A percentile compares a stretch with the other conserved stretches of the same genome.
phyloP scores from a whole-genome alignment of 148 eudicot species.

The Camellia lanceoleosa region DNA sequence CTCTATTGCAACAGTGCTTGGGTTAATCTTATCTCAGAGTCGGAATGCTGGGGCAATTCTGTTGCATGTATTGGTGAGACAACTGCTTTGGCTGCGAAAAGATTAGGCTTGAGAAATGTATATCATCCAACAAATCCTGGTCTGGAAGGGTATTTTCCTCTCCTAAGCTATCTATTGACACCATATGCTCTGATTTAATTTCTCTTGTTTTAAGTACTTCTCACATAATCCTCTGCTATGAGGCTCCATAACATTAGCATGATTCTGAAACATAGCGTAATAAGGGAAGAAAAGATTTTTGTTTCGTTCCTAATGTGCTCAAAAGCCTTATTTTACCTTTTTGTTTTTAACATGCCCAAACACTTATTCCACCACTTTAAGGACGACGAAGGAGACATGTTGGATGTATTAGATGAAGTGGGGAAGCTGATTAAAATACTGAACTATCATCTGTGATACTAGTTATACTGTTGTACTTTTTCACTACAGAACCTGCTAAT shows the following conservation, averaged over 20 bases:
- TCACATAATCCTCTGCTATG: slow-evolving; percentile 4
- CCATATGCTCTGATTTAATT: neutral
- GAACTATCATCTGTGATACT: neutral
- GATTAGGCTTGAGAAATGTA: slow-evolving; percentile 65
- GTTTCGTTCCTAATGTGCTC: neutral
- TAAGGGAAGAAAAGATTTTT: neutral
- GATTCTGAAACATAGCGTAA: neutral
- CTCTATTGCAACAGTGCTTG: slow-evolving; percentile 59
- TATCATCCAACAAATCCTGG: slow-evolving; percentile 80
- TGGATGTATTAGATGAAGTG: neutral
- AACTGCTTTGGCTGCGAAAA: slow-evolving; percentile 84
- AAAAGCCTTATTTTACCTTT: neutral
- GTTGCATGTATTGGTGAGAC: slow-evolving; percentile 97
- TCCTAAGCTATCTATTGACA: neutral
- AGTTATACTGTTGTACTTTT: neutral
- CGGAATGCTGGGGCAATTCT: slow-evolving; percentile 51
- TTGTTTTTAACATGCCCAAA: neutral
- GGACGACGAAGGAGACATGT: neutral
- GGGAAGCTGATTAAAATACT: neutral
- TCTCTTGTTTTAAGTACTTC: slow-evolving; percentile 5
- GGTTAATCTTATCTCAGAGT: slow-evolving; percentile 55
- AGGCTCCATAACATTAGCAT: neutral
- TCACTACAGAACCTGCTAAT: neutral
- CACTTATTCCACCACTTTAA: neutral
- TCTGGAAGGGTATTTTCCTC: slow-evolving; percentile 72